These are phyloP conservation scores for Colletotrichum shisoi DNA, from an alignment of 2,329 filamentous ascomycete genomes.

Conservation along the genomic window DNA sequence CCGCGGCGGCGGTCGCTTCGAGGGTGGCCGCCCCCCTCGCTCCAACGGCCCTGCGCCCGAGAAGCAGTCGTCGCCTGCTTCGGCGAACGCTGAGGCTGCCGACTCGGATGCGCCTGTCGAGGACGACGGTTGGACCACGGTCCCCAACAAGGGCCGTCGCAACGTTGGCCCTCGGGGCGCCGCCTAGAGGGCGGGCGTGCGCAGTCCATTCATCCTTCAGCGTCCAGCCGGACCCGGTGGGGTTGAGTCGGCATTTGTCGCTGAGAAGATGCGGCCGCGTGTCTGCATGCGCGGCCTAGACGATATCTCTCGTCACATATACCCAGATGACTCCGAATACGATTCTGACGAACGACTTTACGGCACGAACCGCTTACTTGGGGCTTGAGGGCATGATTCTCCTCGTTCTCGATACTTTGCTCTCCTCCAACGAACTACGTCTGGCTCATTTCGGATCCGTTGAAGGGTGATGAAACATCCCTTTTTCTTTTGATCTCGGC, in stretches of 20 bases:
- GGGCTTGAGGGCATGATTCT: conserved; percentile 34
- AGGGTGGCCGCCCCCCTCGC: conserved; percentile 57
- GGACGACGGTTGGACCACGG: conserved; percentile 72
- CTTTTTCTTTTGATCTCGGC: conserved; percentile 26
- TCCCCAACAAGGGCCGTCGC: conserved; percentile 46
- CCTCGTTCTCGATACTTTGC: conserved; percentile 32
- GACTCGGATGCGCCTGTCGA: conserved; percentile 51
- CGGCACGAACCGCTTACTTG: conserved; percentile 37
- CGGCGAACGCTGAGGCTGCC: conserved; percentile 45
- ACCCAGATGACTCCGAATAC: conserved; percentile 39
- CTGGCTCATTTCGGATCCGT: conserved; percentile 26
- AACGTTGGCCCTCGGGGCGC: conserved; percentile 37
- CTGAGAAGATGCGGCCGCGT: conserved; percentile 34
- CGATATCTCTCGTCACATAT: conserved; percentile 37
- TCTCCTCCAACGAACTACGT: conserved; percentile 18
- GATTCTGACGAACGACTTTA: conserved; percentile 39
- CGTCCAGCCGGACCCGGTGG: conserved; percentile 30
- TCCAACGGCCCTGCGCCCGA: conserved; percentile 55
- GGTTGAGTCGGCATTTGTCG: conserved; percentile 29
- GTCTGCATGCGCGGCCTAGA: conserved; percentile 32
- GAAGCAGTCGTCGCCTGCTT: conserved; percentile 51
- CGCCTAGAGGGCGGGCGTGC: conserved; percentile 34
- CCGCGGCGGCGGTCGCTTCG: conserved; percentile 56
- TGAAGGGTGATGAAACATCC: conserved; percentile 25
- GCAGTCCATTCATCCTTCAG: conserved; percentile 32